Base-by-base conservation (phyloP, 2,329 filamentous ascomycete genomes). In the Ophiostoma himal-ulmi region DNA sequence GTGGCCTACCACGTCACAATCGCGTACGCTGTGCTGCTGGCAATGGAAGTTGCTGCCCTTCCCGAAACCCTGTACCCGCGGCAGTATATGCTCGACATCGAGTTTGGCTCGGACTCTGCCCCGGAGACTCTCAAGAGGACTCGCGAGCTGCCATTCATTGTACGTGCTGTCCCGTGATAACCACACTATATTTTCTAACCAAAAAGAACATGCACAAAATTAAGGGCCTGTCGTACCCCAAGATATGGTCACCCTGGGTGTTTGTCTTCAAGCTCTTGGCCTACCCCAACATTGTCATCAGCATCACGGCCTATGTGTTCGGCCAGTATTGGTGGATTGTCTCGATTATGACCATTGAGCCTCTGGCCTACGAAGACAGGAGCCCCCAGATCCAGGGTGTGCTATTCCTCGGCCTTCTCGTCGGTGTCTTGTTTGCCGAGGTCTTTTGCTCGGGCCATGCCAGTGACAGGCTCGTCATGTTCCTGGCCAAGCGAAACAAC, bases 281-380 rank as follows among this genome's bases (percentile, higher is more conserved):
- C 70, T 83, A 81, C 73, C 78, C 80, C n/a, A 57, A 22, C 4
- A 57, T 57, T 57, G 52, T 57, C 0, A 77, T 86, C 11, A 76
- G 81, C 2, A 79, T 86, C 5, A 72, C 83, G 10, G 79, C 80
- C 13, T 87, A 84, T 76, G 83, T 80, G 73, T 86, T 85, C 72
- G 76, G 79, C 3, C 86, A 84, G 82, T 87, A 87, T 74, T 87
- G 75, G 84, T 87, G 84, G 84, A 78, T 85, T 3, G 72, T 85
- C 8, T 82, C 81, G 0, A 79, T 86, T 22, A 82, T 86, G 70
- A 85, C 84, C 2, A 81, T 85, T 77, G 77, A 84, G 3, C 84
- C 85, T 0, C 78, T 81, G 3, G 85, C 85, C 26, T 87, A 87
- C 71, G 75, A 75, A 20, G 73, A 77, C 20, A 83, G 83, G 71